Evolutionary conservation across 306 rosid species (phyloP).

Genomic region (Senna siamea): DNA sequence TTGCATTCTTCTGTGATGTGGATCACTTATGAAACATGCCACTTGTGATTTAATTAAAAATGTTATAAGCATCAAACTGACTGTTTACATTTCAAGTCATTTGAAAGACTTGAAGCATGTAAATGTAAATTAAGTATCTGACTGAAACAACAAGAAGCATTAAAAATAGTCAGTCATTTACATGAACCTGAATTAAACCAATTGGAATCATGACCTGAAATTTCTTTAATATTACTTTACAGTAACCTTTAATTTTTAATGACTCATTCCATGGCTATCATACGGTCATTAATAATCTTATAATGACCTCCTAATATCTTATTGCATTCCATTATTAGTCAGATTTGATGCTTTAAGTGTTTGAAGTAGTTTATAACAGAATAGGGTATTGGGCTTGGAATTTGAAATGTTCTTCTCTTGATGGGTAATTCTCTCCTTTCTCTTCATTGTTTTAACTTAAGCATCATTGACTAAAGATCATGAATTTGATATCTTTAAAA

Average conservation of each 20-base stretch:
- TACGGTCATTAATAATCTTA: not conserved
- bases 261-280: not conserved
- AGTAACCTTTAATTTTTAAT: not conserved
- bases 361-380: no score
- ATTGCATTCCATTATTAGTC: not conserved
- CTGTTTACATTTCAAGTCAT: no score
- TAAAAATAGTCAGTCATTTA: not conserved
- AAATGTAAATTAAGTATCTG: no score
- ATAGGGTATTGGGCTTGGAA: no score
- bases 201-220: not conserved
- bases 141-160: not conserved
- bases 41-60: not conserved
- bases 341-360: no score
- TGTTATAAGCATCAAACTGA: no score
- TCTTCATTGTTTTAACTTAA: not conserved
- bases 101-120: not conserved
- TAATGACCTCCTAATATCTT: not conserved
- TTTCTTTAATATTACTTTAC: not conserved
- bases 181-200: not conserved
- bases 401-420: no score
- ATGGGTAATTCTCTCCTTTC: no score
- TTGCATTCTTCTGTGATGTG: no score
- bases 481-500: constrained; percentile 29
- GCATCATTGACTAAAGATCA: constrained; percentile 25
- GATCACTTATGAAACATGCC: no score